Conservation (phyloP, 139 green algal species). For the Tetraselmis striata region DNA sequence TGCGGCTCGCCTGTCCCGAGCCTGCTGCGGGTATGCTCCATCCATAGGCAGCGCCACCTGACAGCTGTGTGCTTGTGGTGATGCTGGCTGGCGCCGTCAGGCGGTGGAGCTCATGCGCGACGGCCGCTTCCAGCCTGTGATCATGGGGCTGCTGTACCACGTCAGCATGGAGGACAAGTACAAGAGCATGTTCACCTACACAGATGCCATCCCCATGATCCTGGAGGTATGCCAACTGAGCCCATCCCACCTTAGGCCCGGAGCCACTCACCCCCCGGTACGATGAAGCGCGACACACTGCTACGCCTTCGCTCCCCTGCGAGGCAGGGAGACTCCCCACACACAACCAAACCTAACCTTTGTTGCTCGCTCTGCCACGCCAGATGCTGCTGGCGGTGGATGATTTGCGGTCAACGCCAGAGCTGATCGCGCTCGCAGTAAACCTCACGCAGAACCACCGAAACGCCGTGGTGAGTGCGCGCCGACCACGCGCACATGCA, state of each 20-base stretch:
- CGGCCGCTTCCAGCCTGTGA: conserved; percentile 46
- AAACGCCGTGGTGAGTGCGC: conserved; percentile 55
- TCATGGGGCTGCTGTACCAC: conserved; percentile 77
- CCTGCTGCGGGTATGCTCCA: too few species aligned
- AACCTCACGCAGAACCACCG: conserved; percentile 71
- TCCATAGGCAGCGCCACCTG: too few species aligned
- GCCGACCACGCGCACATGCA: not conserved
- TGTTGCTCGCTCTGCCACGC: too few species aligned
- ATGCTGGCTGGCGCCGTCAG: too few species aligned
- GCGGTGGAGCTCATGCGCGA: conserved; percentile 51
- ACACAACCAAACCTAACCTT: too few species aligned
- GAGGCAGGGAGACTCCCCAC: too few species aligned
- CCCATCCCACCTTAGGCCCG: too few species aligned
- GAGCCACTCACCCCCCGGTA: too few species aligned
- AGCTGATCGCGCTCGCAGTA: conserved; percentile 77
- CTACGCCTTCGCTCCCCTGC: too few species aligned
- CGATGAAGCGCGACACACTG: too few species aligned
- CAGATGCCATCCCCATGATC: conserved; percentile 41
- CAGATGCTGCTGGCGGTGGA: conserved; percentile 35
- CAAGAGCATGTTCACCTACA: conserved; percentile 76
- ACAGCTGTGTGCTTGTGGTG: too few species aligned
- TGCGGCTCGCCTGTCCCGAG: too few species aligned
- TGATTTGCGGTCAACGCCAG: conserved; percentile 54
- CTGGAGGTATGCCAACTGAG: conserved; percentile 18
- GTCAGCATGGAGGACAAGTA: conserved; percentile 70